Conservation (phyloP, 73 alveolate species). For the Tetrahymena elliotti region DNA sequence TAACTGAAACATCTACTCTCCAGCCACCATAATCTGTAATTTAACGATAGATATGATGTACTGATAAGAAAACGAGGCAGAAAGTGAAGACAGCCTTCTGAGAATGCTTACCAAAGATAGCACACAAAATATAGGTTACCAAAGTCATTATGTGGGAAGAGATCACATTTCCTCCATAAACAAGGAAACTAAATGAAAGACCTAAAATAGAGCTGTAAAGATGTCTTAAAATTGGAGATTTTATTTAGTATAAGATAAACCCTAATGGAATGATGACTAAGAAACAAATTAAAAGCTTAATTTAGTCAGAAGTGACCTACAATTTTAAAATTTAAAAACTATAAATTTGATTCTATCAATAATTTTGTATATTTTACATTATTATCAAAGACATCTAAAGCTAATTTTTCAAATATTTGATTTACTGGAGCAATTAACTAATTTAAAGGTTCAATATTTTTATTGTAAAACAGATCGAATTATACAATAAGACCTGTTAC, state of each 20-base stretch:
- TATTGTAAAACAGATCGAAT: not conserved
- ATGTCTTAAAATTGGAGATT: not conserved
- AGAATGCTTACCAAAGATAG: not conserved
- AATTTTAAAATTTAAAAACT: not conserved
- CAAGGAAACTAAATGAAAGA: not conserved
- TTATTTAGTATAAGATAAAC: not conserved
- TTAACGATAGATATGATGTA: constrained; percentile 33
- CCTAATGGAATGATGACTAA: not conserved
- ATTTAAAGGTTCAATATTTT: not conserved
- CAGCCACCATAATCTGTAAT: constrained; percentile 42
- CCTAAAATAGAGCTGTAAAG: not conserved
- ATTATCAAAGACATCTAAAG: not conserved
- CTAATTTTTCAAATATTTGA: not conserved
- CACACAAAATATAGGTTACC: not conserved
- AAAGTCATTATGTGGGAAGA: not conserved
- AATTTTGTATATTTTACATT: no score
- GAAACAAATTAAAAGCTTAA: not conserved
- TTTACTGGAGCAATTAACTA: not conserved
- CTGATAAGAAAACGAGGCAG: constrained; percentile 1
- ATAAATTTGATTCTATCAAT: not conserved
- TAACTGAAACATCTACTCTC: constrained; percentile 33
- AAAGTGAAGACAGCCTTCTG: constrained; percentile 10
- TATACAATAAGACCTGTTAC: not conserved
- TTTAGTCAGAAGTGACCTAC: not conserved
- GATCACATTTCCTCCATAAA: not conserved